Evolutionary conservation across 148 eudicot genomes (phyloP).

Genomic region (Spergularia marina): DNA sequence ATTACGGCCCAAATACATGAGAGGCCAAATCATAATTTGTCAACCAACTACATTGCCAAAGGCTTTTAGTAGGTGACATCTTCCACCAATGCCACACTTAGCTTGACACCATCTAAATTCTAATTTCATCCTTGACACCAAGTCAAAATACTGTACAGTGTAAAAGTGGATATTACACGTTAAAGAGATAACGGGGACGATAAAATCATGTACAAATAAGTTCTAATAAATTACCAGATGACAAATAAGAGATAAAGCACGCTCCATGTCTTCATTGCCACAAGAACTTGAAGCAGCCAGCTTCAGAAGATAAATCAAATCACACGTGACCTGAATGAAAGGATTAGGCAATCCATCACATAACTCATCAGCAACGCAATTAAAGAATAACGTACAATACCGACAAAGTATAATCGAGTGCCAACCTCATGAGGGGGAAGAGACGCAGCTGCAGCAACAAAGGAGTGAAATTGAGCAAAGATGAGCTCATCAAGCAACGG

Average conservation of each 20-base stretch:
- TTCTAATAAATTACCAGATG: slow-evolving; percentile 43
- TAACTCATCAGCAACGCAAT: background rate
- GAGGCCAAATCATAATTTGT: no score
- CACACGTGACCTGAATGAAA: slow-evolving; percentile 54
- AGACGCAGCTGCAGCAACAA: slow-evolving; percentile 47
- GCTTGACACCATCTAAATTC: no score
- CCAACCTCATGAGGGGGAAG: slow-evolving; percentile 69
- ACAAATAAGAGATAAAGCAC: slow-evolving; percentile 41
- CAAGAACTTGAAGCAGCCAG: slow-evolving; percentile 40
- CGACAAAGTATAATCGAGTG: background rate
- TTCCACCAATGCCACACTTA: no score
- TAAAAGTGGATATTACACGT: no score
- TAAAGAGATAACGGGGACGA: background rate
- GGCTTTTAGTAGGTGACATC: no score
- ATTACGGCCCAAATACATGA: no score
- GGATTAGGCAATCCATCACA: background rate
- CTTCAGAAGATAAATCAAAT: slow-evolving; percentile 57
- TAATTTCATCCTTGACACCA: no score
- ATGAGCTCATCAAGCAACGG: slow-evolving; percentile 50
- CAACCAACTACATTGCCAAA: no score
- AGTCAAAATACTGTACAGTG: no score
- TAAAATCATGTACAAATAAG: background rate
- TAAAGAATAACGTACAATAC: background rate
- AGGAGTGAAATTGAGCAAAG: slow-evolving; percentile 48
- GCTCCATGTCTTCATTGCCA: slow-evolving; percentile 33